Percentiles rank a stretch among this genome's conserved stretches.
phyloP scores from a whole-genome alignment of 306 rosid species.

The Psophocarpus tetragonolobus region DNA sequence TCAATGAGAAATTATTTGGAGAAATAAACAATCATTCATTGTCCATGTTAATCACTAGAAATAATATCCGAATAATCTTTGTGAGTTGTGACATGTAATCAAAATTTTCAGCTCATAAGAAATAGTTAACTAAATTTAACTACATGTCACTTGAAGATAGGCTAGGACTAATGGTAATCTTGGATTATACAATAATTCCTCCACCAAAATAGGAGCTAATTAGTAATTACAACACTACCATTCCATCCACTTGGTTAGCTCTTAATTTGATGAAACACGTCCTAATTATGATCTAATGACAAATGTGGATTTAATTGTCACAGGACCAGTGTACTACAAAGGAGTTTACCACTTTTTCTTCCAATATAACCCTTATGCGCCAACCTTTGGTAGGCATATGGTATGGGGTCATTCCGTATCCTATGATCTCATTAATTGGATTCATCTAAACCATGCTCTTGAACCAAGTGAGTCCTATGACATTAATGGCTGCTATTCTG shows the following conservation, averaged over 20 bases:
- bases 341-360: conserved; percentile 63
- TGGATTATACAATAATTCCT: background rate
- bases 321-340: conserved; percentile 46
- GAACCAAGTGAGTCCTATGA: conserved; percentile 15
- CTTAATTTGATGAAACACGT: background rate
- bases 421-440: conserved; percentile 17
- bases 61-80: background rate
- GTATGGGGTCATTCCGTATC: background rate
- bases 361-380: conserved; percentile 53
- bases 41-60: background rate
- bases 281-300: background rate
- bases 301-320: background rate
- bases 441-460: background rate
- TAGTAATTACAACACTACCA: too few species aligned
- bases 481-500: background rate
- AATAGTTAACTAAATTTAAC: background rate
- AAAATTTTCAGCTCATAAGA: background rate
- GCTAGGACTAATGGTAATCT: too few species aligned
- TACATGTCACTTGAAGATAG: too few species aligned
- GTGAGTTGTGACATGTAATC: background rate
- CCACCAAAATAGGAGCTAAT: background rate
- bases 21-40: background rate
- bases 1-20: background rate
- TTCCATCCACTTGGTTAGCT: background rate
- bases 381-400: conserved; percentile 20